These are phyloP conservation scores for Eleusine indica DNA, from an alignment of 176 grass and related monocot species.

Conservation along the genomic window DNA sequence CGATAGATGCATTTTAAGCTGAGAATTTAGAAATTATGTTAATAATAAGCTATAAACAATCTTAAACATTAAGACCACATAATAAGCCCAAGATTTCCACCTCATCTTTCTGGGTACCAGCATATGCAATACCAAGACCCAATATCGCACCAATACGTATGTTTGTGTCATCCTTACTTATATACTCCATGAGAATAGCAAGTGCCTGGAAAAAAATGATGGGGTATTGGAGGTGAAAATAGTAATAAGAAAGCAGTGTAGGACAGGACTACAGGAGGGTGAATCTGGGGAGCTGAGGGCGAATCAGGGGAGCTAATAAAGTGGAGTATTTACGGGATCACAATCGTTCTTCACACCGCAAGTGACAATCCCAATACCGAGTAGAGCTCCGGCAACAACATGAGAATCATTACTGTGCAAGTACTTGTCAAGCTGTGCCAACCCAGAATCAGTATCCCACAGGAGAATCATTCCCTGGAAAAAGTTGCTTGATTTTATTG, in stretches of 20 bases:
- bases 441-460: constrained; percentile 91
- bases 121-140: constrained; percentile 96
- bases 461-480: constrained; percentile 96
- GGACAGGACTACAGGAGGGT: too few species aligned
- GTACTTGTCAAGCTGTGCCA: constrained; percentile 95
- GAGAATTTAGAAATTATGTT: constrained; percentile 41
- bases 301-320: constrained; percentile 12
- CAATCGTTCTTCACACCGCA: constrained; percentile 96
- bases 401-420: constrained; percentile 87
- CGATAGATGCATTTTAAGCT: constrained; percentile 76
- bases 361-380: constrained; percentile 90
- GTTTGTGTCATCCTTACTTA: constrained; percentile 83
- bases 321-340: constrained; percentile 70
- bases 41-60: constrained; percentile 22
- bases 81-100: constrained; percentile 34
- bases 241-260: not conserved
- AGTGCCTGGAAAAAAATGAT: constrained; percentile 58
- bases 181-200: constrained; percentile 88
- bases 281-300: not conserved
- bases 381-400: constrained; percentile 93
- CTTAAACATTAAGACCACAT: not conserved
- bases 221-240: not conserved
- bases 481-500: constrained; percentile 7
- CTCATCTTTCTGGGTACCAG: constrained; percentile 94
- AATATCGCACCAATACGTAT: constrained; percentile 93